Evolutionary conservation across 352 stramenopile genomes (phyloP), one percentile per base, ranked within the genome.

Genomic region (Globisporangium camurandrum): DNA sequence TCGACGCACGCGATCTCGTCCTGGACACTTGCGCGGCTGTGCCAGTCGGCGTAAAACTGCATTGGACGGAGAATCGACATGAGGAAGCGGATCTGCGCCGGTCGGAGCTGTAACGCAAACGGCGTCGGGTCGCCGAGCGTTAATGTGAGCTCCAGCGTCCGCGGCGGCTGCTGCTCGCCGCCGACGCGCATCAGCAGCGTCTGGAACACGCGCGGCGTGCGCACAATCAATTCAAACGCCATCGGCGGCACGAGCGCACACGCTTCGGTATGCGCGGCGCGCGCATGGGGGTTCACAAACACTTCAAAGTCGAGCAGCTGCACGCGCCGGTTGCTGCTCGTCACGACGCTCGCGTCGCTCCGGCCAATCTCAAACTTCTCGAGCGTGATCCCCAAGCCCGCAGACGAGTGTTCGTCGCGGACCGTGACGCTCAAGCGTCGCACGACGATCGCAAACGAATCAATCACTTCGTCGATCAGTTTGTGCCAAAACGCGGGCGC

Each of bases 21-120:
- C 19, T 68, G 56, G 39, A 84, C 67, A 8, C 59, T 54, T 2
- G 67, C 76, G 38, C 75, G 70, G 8, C 67, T 72, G 33, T 69
- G 66, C 77, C 83, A 90, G 49, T 94, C 79, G 20, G 70, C 76
- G 54, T 89, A 75, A 57, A 71, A 81, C 22, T 57, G 68, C 12
- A 89, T 62, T 3, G 72, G 74, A 19, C 76, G 65, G 12, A 84
- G 47, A 30, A 92, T 47, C 42, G 62, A 67, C 51, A 89, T 50
- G 17, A 92, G 54, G 50, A 77, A 75, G 23, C 55, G 64, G 49
- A 80, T 61, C 60, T 92, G 81, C 10, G 67, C 73, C 0, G 81
- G 81, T 23, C 75, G 78, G 30, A 90, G n/a, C 52, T 88, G 61
- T 28, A 88, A 19, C 3, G 57, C 57, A 37, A 85, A 61, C 12